A percentile compares a stretch with the other conserved stretches of the same genome.
Conservation (phyloP, 1,284 basidiomycete genomes). For the Austropuccinia psidii region DNA sequence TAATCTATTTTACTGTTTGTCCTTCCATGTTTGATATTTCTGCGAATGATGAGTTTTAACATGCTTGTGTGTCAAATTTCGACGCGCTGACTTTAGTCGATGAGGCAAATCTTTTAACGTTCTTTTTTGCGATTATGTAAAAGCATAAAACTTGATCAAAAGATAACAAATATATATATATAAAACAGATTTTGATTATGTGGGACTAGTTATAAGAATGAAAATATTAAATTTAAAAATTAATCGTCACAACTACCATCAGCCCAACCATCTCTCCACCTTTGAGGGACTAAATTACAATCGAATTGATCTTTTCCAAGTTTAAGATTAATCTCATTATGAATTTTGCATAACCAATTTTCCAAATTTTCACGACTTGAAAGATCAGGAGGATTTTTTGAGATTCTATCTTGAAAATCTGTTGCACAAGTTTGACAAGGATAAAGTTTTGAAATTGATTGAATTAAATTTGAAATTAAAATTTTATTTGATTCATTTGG, state of each 20-base stretch:
- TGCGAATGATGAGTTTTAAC: too few species aligned
- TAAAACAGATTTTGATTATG: not conserved
- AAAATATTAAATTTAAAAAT: not conserved
- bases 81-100: too few species aligned
- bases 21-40: too few species aligned
- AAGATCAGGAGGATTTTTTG: constrained; percentile 63
- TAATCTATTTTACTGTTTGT: too few species aligned
- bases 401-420: constrained; percentile 66
- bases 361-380: constrained; percentile 61
- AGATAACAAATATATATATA: not conserved
- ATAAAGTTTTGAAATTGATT: constrained; percentile 69
- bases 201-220: not conserved
- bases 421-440: constrained; percentile 76
- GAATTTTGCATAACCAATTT: constrained; percentile 77
- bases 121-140: not conserved
- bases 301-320: constrained; percentile 74
- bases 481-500: constrained; percentile 64
- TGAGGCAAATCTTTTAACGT: too few species aligned
- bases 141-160: not conserved
- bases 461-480: constrained; percentile 70
- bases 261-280: constrained; percentile 81
- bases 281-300: constrained; percentile 68
- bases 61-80: too few species aligned
- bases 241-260: constrained; percentile 71
- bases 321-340: constrained; percentile 80